Percentiles rank a stretch among this genome's conserved stretches.
phyloP scores from a whole-genome alignment of 2,329 filamentous ascomycete species.

The Phialophora expanda region DNA sequence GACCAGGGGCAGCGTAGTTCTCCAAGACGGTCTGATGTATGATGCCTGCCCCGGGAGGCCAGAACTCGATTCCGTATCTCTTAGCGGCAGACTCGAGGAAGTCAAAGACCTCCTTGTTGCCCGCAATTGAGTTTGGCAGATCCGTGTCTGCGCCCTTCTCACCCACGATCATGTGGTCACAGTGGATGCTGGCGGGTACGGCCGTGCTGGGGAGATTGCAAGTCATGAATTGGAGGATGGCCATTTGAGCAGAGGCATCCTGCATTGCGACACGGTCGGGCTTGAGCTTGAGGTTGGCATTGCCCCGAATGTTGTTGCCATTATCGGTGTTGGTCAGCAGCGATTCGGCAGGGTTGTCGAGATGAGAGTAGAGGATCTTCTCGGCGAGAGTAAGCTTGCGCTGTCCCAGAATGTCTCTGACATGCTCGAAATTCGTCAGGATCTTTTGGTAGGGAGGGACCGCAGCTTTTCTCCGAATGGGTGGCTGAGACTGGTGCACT shows the following conservation, averaged over 20 bases:
- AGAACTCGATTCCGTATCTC: slow-evolving; percentile 94
- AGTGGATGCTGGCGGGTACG: slow-evolving; percentile 96
- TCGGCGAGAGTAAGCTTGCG: slow-evolving; percentile 83
- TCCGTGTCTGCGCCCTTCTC: slow-evolving; percentile 87
- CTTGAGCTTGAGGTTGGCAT: slow-evolving; percentile 93
- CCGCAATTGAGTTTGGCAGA: slow-evolving; percentile 80
- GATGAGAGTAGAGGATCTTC: slow-evolving; percentile 97
- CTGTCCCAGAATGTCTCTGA: slow-evolving; percentile 72
- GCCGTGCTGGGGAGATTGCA: slow-evolving; percentile 87
- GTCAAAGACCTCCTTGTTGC: slow-evolving; percentile 96
- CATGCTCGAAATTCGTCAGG: slow-evolving; percentile 74
- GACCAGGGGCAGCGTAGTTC: slow-evolving; percentile 93
- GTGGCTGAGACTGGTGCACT: slow-evolving; percentile 24
- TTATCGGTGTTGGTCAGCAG: slow-evolving; percentile 81
- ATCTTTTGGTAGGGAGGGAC: slow-evolving; percentile 84
- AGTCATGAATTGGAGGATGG: slow-evolving; percentile 96
- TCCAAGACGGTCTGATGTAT: slow-evolving; percentile 98
- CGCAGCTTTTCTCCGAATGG: slow-evolving; percentile 34
- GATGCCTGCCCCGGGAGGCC: slow-evolving; percentile 90
- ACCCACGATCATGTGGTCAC: slow-evolving; percentile 98
- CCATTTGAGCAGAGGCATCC: slow-evolving; percentile 98
- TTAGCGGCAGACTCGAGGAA: slow-evolving; percentile 91
- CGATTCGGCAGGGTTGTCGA: slow-evolving; percentile 87
- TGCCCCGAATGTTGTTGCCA: slow-evolving; percentile 81
- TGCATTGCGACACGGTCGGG: slow-evolving; percentile 99